A percentile compares a stretch with the other conserved stretches of the same genome.
These are phyloP conservation scores for Coemansia furcata DNA, from an alignment of 192 early-diverging fungal genomes.

Conservation along the genomic window DNA sequence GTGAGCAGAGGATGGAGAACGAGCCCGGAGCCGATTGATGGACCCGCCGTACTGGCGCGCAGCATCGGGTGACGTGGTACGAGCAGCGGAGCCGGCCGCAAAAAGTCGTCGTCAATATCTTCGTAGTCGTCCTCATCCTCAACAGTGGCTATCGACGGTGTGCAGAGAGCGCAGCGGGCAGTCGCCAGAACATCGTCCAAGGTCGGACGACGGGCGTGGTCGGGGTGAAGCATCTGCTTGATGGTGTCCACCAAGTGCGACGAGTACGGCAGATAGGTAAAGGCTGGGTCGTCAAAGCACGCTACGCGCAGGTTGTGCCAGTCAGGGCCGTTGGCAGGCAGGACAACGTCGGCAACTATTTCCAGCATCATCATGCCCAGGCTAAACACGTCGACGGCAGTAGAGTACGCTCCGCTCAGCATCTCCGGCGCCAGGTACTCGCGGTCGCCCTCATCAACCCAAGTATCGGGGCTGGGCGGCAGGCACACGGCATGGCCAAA, in stretches of 20 bases:
- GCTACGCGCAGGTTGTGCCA: constrained; percentile 85
- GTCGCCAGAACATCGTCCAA: constrained; percentile 51
- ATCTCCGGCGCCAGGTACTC: constrained; percentile 91
- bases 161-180: constrained; percentile 30
- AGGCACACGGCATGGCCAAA: constrained; percentile 76
- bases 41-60: constrained; percentile 34
- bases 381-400: constrained; percentile 89
- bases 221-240: constrained; percentile 64
- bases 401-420: constrained; percentile 64
- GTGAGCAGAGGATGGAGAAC: background rate
- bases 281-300: constrained; percentile 62
- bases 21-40: background rate
- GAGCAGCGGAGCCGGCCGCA: background rate
- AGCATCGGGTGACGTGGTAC: constrained; percentile 6
- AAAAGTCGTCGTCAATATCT: background rate
- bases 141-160: constrained; percentile 10
- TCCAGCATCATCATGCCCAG: constrained; percentile 89
- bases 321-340: constrained; percentile 83
- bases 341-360: constrained; percentile 76
- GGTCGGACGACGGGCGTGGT: constrained; percentile 56
- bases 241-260: constrained; percentile 61
- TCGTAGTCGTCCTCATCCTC: constrained; percentile 22
- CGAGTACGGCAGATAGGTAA: constrained; percentile 51
- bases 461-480: constrained; percentile 18
- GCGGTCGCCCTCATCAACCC: constrained; percentile 82